Percentiles rank a stretch among this genome's conserved stretches.
phyloP scores from a whole-genome alignment of 1,139 yeast genomes.

The Geotrichum carabidarum region DNA sequence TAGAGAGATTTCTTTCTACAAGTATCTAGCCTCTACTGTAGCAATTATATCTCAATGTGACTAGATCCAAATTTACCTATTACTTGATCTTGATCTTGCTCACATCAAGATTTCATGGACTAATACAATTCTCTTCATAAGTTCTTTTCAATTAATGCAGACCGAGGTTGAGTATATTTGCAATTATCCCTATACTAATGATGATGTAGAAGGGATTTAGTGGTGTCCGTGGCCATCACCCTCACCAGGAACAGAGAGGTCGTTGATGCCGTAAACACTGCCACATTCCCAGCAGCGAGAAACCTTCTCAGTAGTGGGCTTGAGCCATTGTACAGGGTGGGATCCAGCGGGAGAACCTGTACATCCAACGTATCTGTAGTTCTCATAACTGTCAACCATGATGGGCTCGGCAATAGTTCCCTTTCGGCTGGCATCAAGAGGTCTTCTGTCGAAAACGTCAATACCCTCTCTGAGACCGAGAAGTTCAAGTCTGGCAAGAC shows the following conservation, averaged over 20 bases:
- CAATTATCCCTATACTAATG: not conserved
- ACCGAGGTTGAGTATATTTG: not conserved
- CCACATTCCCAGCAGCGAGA: constrained; percentile 99
- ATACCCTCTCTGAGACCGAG: constrained; percentile 94
- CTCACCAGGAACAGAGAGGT: constrained; percentile 75
- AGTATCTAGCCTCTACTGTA: not conserved
- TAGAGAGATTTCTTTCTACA: not conserved
- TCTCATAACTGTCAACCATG: constrained; percentile 83
- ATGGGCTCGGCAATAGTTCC: constrained; percentile 90
- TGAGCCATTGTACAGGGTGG: constrained; percentile 90
- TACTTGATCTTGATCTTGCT: not conserved
- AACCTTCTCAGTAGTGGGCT: constrained; percentile 75
- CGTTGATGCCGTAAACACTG: constrained; percentile 83
- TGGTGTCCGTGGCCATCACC: constrained; percentile 45
- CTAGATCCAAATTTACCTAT: too few relatives aligned
- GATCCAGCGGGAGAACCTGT: constrained; percentile 93
- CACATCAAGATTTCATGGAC: too few relatives aligned
- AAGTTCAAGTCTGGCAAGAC: constrained; percentile 93
- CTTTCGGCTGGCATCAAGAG: constrained; percentile 77
- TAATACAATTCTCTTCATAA: not conserved
- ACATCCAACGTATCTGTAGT: constrained; percentile 94
- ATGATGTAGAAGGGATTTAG: constrained; percentile 16
- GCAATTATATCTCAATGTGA: not conserved
- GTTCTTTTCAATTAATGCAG: not conserved
- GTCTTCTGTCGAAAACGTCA: constrained; percentile 88